phyloP scores from a whole-genome alignment of 139 green algal species.

The Volvox reticuliferus region DNA sequence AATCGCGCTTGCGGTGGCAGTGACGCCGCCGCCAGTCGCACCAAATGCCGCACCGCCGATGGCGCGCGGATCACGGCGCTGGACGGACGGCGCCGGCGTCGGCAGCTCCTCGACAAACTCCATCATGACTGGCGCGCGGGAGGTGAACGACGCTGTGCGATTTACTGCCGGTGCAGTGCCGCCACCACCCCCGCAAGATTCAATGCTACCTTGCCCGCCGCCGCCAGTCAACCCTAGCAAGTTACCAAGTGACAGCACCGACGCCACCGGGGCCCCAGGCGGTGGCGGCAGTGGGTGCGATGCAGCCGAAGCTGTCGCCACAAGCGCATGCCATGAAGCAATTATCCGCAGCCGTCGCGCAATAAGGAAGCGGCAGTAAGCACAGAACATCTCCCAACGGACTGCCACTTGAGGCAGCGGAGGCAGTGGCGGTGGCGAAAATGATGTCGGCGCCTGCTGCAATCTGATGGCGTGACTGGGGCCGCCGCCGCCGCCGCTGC shows the following conservation, averaged over 20 bases:
- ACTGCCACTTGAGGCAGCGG: neutral
- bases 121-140: constrained; percentile 24
- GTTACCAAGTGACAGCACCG: neutral
- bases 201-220: neutral
- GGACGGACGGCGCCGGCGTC: neutral
- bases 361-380: constrained; percentile 25
- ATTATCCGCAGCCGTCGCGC: neutral
- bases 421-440: neutral
- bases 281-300: neutral
- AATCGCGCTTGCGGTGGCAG: neutral
- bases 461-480: too few relatives aligned
- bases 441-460: neutral
- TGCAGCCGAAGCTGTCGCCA: neutral
- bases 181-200: neutral
- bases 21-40: neutral
- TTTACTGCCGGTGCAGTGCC: neutral
- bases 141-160: constrained; percentile 16
- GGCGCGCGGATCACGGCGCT: neutral
- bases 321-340: neutral
- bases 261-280: neutral
- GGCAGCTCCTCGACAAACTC: constrained; percentile 42
- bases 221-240: neutral
- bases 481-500: too few relatives aligned
- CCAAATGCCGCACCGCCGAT: neutral
- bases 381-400: constrained; percentile 21